phyloP scores from a whole-genome alignment of 495 filamentous ascomycete genomes.

The Antarctomyces pellizariae region DNA sequence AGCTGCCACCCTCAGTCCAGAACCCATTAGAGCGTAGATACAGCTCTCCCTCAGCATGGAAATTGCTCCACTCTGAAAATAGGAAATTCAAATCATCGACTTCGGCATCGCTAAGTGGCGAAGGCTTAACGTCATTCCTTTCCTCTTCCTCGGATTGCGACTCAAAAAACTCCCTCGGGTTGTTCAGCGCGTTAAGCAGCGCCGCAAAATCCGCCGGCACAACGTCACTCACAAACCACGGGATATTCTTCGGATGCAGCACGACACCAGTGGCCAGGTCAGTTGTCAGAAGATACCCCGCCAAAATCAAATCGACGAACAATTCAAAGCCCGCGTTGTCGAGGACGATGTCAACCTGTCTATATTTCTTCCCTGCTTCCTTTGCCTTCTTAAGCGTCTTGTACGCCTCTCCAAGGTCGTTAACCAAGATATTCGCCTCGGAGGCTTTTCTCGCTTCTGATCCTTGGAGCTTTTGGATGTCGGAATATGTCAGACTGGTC shows the following conservation, averaged over 20 bases:
- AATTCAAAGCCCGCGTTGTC: conserved; percentile 96
- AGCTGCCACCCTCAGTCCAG: conserved; percentile 72
- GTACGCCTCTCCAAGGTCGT: conserved; percentile 58
- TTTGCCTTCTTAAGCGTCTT: conserved; percentile 40
- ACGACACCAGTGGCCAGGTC: conserved; percentile 68
- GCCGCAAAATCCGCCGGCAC: conserved; percentile 61
- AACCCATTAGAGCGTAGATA: conserved; percentile 59
- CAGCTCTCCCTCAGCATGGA: conserved; percentile 64
- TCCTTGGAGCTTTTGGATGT: conserved; percentile 89
- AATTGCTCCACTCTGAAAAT: conserved; percentile 53
- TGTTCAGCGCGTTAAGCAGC: conserved; percentile 50
- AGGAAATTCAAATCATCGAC: conserved; percentile 43
- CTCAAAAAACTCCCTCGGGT: conserved; percentile 53
- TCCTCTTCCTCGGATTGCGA: conserved; percentile 42
- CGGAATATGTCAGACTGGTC: conserved; percentile 75
- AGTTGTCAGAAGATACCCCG: conserved; percentile 62
- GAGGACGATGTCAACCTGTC: conserved; percentile 74
- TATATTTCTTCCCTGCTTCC: conserved; percentile 26
- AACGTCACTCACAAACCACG: conserved; percentile 96
- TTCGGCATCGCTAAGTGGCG: conserved; percentile 41
- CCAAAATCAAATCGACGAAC: conserved; percentile 79
- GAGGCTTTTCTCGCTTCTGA: conserved; percentile 59
- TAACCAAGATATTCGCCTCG: conserved; percentile 74
- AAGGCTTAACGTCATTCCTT: conserved; percentile 25
- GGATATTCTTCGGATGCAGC: conserved; percentile 82